These are phyloP conservation scores for Hypoxylon fragiforme DNA, from an alignment of 495 filamentous ascomycete species.

Conservation along the genomic window DNA sequence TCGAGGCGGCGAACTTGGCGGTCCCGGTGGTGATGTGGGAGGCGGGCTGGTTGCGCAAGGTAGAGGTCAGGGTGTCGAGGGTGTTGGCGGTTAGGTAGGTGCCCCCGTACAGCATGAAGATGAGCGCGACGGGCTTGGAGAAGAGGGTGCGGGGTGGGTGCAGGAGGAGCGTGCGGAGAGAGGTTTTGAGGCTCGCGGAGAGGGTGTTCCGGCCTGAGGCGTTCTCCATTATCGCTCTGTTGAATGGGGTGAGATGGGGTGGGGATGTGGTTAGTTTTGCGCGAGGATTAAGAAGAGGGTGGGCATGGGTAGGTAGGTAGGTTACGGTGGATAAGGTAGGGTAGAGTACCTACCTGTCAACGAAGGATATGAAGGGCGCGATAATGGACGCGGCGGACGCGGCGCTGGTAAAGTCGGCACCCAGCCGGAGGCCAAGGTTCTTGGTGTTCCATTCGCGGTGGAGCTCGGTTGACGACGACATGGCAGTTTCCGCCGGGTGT, in stretches of 20 bases:
- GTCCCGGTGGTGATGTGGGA: constrained; percentile 68
- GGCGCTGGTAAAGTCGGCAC: constrained; percentile 74
- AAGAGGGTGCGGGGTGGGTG: constrained; percentile 73
- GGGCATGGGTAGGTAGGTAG: background rate
- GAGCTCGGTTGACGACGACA: constrained; percentile 28
- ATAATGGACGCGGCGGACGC: constrained; percentile 77
- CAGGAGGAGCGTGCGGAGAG: constrained; percentile 63
- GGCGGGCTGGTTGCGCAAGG: constrained; percentile 58
- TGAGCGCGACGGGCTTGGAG: constrained; percentile 81
- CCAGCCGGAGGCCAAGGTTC: constrained; percentile 67
- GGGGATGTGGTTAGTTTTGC: constrained; percentile 27
- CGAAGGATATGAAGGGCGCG: constrained; percentile 85
- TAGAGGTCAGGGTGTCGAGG: constrained; percentile 80
- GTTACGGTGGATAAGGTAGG: constrained; percentile 2
- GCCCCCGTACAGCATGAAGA: constrained; percentile 85
- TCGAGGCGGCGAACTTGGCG: constrained; percentile 81
- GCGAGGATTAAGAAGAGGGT: too few species aligned
- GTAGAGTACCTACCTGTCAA: constrained; percentile 72
- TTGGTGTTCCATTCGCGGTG: constrained; percentile 72
- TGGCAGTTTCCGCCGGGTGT: too few species aligned
- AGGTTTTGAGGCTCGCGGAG: constrained; percentile 63
- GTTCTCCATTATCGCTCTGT: constrained; percentile 92
- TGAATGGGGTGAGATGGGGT: background rate
- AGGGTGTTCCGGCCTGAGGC: constrained; percentile 81
- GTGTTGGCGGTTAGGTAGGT: constrained; percentile 91